Conservation (phyloP, 768 basidiomycete genomes). For the Kwoniella dendrophila region DNA sequence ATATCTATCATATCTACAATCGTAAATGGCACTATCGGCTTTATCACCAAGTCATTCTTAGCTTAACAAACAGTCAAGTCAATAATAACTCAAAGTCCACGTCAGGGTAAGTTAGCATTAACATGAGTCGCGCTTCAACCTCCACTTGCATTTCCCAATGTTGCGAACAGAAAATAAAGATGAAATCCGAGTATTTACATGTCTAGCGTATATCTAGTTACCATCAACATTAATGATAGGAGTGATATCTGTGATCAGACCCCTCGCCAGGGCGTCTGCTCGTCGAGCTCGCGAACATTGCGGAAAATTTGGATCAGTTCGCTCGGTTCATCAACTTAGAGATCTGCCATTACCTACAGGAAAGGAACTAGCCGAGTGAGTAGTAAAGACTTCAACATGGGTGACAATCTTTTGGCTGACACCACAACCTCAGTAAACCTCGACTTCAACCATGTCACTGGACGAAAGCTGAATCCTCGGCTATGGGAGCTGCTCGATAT, state of each 20-base stretch:
- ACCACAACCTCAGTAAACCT: conserved; percentile 19
- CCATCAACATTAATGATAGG: conserved; percentile 5
- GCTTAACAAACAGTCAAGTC: too few relatives aligned
- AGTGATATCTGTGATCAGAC: background rate
- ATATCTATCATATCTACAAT: too few relatives aligned
- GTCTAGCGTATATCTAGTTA: background rate
- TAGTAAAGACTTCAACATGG: too few relatives aligned
- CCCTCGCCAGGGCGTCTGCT: background rate
- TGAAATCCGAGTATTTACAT: too few relatives aligned
- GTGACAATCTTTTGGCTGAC: too few relatives aligned
- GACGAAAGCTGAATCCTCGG: conserved; percentile 26
- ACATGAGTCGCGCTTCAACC: background rate
- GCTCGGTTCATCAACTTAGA: conserved; percentile 26
- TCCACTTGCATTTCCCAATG: conserved; percentile 14
- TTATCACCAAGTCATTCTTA: too few relatives aligned
- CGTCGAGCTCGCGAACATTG: background rate
- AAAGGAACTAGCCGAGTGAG: conserved; percentile 24
- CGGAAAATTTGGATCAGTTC: background rate
- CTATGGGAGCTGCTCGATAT: conserved; percentile 20
- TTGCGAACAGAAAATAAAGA: too few relatives aligned
- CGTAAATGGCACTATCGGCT: background rate
- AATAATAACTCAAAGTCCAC: too few relatives aligned
- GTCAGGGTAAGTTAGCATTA: too few relatives aligned
- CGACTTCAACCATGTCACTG: conserved; percentile 23
- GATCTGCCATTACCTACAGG: conserved; percentile 28